Evolutionary conservation across 805 yeast genomes (phyloP), one percentile per base, ranked within the genome.

Genomic region (Suhomyces kilbournensis): DNA sequence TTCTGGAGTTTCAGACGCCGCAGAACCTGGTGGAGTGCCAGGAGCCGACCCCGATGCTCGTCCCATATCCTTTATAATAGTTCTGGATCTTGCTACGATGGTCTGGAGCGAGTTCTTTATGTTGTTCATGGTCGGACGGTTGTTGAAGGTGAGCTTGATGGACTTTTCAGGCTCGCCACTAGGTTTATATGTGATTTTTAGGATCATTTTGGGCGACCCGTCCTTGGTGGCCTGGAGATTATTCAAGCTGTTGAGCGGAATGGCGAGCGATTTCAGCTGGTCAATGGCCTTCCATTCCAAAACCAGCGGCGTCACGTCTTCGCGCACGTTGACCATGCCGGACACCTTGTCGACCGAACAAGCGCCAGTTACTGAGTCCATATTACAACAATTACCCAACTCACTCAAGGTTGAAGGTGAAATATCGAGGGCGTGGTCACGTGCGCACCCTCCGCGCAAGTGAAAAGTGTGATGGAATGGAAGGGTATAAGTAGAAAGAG

Each of bases 81-180:
- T 79, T 60, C 81, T 82, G 63, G 79, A 82, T 56, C 93, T 72
- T 0, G 90, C 85, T 12, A 86, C 82, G 34, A 84, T 83, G 48
- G 84, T 84, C 59, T 86, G 90, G 10, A 88, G 68, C 0, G 86
- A 76, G 34, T 79, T 81, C 62, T 86, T 89, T 53, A 85, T 83
- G 55, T 78, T 80, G 56, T 87, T 90, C 90, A 91, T 87, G 7
- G 88, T 86, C 17, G 82, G 81, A 47, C 94, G 73, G 61, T 83
- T 86, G 51, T 82, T 83, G 68, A 90, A 89, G 1, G 86, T 76
- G 55, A 91, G 82, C 58, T 66, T 62, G 30, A 70, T 50, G 45
- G 68, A 67, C 51, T 64, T 63, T 25, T 65, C 66, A 9, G 62
- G 67, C 4, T 63, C 74, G 0, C 60, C 68, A 9, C 66, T 79